phyloP scores from a whole-genome alignment of 306 rosid genomes.

The Fragaria ananassa region DNA sequence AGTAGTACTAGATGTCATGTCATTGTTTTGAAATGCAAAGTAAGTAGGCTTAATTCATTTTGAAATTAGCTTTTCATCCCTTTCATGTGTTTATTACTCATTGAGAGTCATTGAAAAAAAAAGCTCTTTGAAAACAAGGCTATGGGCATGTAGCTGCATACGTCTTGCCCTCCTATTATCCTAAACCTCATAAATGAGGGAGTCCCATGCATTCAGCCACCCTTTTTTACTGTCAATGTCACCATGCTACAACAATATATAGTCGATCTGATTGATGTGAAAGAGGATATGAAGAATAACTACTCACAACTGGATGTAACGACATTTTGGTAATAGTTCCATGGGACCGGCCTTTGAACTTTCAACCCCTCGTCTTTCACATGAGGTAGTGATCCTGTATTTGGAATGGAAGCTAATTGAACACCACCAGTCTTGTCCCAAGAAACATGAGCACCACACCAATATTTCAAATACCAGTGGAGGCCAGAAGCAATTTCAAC shows the following conservation, averaged over 20 bases:
- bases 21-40: neutral
- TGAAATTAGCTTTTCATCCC: conserved; percentile 2
- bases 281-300: conserved; percentile 14
- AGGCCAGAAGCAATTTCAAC: conserved; percentile 89
- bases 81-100: neutral
- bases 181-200: neutral
- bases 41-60: neutral
- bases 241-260: neutral
- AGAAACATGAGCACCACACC: conserved; percentile 88
- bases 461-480: conserved; percentile 90
- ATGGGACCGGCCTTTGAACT: conserved; percentile 76
- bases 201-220: neutral
- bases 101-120: neutral
- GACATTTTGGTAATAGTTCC: conserved; percentile 96
- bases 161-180: neutral
- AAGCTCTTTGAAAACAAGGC: neutral
- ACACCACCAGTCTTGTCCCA: conserved; percentile 94
- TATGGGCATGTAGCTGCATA: neutral
- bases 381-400: conserved; percentile 74
- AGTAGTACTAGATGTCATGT: neutral
- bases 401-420: conserved; percentile 74
- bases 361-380: conserved; percentile 52
- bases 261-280: neutral
- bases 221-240: neutral
- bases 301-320: conserved; percentile 95